Evolutionary conservation across 192 early-diverging fungal species (phyloP).

Genomic region (Cladochytrium replicatum): DNA sequence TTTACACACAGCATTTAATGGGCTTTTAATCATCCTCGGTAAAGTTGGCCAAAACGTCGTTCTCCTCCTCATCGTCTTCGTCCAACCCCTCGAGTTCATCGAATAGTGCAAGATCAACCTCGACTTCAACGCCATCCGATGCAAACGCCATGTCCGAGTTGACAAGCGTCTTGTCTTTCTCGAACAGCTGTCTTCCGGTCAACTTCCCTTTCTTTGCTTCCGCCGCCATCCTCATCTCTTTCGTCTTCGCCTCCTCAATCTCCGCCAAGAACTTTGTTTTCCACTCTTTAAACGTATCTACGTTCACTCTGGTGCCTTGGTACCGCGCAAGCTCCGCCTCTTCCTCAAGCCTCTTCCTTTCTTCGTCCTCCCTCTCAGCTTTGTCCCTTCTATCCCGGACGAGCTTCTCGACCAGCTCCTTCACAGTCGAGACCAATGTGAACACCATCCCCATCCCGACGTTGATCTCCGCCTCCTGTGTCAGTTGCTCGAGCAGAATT

Average conservation of each 20-base stretch:
- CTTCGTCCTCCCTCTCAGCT: conserved; percentile 34
- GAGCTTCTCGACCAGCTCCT: conserved; percentile 59
- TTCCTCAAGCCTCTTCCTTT: conserved; percentile 46
- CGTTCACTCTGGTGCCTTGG: conserved; percentile 74
- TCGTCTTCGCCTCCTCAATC: conserved; percentile 24
- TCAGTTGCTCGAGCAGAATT: conserved; percentile 7
- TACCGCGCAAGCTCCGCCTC: conserved; percentile 64
- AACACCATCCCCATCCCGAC: conserved; percentile 93
- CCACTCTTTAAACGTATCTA: conserved; percentile 70
- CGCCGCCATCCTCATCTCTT: conserved; percentile 9
- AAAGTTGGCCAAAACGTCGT: conserved; percentile 33
- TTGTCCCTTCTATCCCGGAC: conserved; percentile 44
- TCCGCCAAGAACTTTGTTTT: conserved; percentile 69
- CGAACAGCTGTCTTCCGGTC: conserved; percentile 80
- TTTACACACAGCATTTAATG: too few species aligned
- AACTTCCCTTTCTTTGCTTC: conserved; percentile 24
- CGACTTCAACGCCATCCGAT: conserved; percentile 77
- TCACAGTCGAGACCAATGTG: conserved; percentile 61
- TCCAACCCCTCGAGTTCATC: conserved; percentile 36
- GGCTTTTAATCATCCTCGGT: conserved; percentile 23
- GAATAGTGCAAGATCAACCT: conserved; percentile 42
- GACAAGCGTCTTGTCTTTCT: conserved; percentile 76
- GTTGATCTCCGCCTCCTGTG: conserved; percentile 42
- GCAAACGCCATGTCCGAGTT: conserved; percentile 69
- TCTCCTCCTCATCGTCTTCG: conserved; percentile 49